Evolutionary conservation across 2,329 filamentous ascomycete species (phyloP), one percentile per base, ranked within the genome.

Genomic region (Phyllosticta paracitricarpa): DNA sequence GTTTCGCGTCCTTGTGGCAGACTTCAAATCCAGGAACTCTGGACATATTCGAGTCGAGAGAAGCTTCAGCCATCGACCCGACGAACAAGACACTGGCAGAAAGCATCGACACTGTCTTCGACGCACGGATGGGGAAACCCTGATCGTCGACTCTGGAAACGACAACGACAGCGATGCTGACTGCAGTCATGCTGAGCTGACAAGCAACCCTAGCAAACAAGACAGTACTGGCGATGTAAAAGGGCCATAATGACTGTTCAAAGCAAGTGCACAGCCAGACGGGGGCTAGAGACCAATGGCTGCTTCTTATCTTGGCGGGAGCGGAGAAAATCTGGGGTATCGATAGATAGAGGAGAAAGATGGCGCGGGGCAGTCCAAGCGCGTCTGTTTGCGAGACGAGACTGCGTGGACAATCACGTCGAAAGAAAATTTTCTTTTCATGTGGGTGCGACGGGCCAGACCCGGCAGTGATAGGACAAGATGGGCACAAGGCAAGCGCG

Each of bases 321-420:
- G 58, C 56, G 58, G 58, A 61, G 58, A 56, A 59, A 60, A 61
- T 52, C 58, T 40, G 58, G 58, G 58, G 58, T 61, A 61, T 30
- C 53, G 58, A 33, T 60, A 60, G 40, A 17, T 22, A 22, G 40
- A 48, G 14, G 40, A 2, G n/a, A 17, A n/a, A 48, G 40, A n/a
- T 5, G 17, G 6, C 40, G 40, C 10, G 33, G 10, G 2, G 9
- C n/a, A n/a, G 17, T 48, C n/a, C 40, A 48, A 48, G 33, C 17
- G 40, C 17, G 12, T 14, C 14, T 48, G 40, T 6, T n/a, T 17
- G 14, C 14, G 2, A 6, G 40, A n/a, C 7, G 40, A 48, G 12
- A 6, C 17, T n/a, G 40, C 14, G 14, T 17, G 17, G 28, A 30
- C 9, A 30, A 8, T 8, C 28, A 30, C 28, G 6, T 30, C 28